These are phyloP conservation scores for Hibiscus tridactylites DNA, from an alignment of 345 rosid species.

Conservation along the genomic window DNA sequence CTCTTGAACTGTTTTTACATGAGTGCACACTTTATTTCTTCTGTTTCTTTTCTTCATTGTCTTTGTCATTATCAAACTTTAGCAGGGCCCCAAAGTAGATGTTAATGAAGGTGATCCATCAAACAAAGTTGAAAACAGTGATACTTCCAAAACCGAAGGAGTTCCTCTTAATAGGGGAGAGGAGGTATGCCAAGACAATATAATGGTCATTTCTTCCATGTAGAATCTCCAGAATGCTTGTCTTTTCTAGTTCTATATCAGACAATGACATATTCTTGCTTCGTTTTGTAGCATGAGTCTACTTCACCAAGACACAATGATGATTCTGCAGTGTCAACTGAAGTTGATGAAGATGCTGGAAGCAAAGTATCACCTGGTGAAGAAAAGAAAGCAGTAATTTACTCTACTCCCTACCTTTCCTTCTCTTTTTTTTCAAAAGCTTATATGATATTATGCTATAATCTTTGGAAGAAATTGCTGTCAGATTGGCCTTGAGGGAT, in stretches of 20 bases:
- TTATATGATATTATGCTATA: neutral
- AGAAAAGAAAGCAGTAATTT: constrained; percentile 30
- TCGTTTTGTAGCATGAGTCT: constrained; percentile 32
- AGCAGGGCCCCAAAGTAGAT: constrained; percentile 22
- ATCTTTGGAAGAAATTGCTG: neutral
- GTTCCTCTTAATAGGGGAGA: constrained; percentile 19
- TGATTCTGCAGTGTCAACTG: constrained; percentile 28
- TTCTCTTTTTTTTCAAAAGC: neutral
- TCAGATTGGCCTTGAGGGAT: neutral
- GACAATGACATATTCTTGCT: constrained; percentile 7
- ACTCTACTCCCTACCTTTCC: constrained; percentile 1
- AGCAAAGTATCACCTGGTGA: constrained; percentile 30
- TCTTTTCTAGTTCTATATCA: neutral
- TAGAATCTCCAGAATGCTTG: neutral
- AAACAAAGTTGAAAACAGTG: constrained; percentile 28
- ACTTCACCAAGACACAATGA: constrained; percentile 29
- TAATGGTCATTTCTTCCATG: neutral
- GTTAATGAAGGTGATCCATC: constrained; percentile 20
- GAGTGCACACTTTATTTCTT: neutral
- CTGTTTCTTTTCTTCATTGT: constrained; percentile 6
- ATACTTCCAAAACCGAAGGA: constrained; percentile 24
- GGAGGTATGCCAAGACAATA: constrained; percentile 26
- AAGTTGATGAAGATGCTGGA: constrained; percentile 26
- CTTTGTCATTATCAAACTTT: neutral
- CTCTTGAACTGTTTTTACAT: neutral